Conservation (phyloP, 2,329 filamentous ascomycete species). For the Akanthomyces muscarius region DNA sequence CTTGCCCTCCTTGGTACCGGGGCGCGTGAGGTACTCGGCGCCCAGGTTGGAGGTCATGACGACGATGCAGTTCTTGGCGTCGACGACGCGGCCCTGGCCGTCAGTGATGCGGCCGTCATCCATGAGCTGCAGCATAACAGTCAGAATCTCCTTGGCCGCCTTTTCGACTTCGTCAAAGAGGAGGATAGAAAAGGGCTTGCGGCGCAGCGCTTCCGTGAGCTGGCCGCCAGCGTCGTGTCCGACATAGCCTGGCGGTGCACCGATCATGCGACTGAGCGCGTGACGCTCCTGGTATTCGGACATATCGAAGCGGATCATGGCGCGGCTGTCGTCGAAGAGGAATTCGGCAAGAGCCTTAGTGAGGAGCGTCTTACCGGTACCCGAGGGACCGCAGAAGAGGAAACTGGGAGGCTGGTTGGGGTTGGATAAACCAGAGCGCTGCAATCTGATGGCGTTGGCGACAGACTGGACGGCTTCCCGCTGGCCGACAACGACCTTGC, state of each 20-base stretch:
- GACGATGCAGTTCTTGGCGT: constrained; percentile 97
- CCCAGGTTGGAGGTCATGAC: constrained; percentile 99
- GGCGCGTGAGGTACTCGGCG: constrained; percentile 85
- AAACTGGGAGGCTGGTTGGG: constrained; percentile 97
- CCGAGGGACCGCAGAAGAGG: constrained; percentile 96
- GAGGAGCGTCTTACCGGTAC: constrained; percentile 95
- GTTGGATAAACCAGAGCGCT: constrained; percentile 90
- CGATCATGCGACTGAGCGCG: constrained; percentile 93
- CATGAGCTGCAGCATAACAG: constrained; percentile 98
- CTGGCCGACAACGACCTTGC: constrained; percentile 85
- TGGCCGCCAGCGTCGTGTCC: constrained; percentile 95
- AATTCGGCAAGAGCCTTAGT: constrained; percentile 98
- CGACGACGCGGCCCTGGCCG: constrained; percentile 89
- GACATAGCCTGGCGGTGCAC: constrained; percentile 93
- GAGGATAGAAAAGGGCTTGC: constrained; percentile 94
- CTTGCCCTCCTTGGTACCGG: constrained; percentile 70
- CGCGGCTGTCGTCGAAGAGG: constrained; percentile 92
- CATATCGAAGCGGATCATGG: constrained; percentile 99
- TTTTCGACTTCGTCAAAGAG: constrained; percentile 99
- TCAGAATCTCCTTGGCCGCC: constrained; percentile 94
- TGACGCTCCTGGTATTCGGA: constrained; percentile 98
- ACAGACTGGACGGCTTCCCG: constrained; percentile 90
- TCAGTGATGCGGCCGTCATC: constrained; percentile 98
- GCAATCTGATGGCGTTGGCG: constrained; percentile 91
- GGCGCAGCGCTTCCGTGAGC: constrained; percentile 87